Percentiles rank a stretch among this genome's conserved stretches.
These are phyloP conservation scores for Breviolum minutum DNA, from an alignment of 73 alveolate species.

Conservation along the genomic window DNA sequence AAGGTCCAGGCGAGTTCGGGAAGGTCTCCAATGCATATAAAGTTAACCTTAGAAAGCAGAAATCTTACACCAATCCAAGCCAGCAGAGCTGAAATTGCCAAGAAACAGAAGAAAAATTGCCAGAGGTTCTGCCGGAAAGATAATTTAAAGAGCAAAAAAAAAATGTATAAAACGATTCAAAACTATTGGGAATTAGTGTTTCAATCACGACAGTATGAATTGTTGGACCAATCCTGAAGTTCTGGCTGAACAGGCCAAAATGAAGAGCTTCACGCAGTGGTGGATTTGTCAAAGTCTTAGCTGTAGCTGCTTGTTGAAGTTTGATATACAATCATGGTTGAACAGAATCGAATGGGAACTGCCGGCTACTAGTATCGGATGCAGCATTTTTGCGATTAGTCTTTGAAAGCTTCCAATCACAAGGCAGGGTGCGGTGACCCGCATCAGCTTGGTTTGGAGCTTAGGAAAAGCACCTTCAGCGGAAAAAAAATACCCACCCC, in stretches of 20 bases:
- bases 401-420: too few species aligned
- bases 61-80: too few species aligned
- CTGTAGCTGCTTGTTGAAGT: not conserved
- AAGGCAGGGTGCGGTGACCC: constrained; percentile 23
- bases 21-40: too few species aligned
- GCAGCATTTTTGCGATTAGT: too few species aligned
- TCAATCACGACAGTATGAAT: not conserved
- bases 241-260: not conserved
- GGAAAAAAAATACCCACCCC: too few species aligned
- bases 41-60: too few species aligned
- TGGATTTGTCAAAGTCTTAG: constrained; percentile 9
- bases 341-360: too few species aligned
- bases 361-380: too few species aligned
- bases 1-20: constrained; percentile 1
- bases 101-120: too few species aligned
- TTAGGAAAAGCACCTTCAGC: not conserved
- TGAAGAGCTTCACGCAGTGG: constrained; percentile 17
- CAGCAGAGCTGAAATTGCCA: too few species aligned
- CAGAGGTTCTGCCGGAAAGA: too few species aligned
- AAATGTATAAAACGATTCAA: not conserved
- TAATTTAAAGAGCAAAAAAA: not conserved
- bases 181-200: not conserved
- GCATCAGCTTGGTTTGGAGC: constrained; percentile 9
- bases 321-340: not conserved
- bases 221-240: not conserved